A percentile compares a stretch with the other conserved stretches of the same genome.
phyloP scores from a whole-genome alignment of 163 green algal species.

The Chlamydomonas reinhardtii region DNA sequence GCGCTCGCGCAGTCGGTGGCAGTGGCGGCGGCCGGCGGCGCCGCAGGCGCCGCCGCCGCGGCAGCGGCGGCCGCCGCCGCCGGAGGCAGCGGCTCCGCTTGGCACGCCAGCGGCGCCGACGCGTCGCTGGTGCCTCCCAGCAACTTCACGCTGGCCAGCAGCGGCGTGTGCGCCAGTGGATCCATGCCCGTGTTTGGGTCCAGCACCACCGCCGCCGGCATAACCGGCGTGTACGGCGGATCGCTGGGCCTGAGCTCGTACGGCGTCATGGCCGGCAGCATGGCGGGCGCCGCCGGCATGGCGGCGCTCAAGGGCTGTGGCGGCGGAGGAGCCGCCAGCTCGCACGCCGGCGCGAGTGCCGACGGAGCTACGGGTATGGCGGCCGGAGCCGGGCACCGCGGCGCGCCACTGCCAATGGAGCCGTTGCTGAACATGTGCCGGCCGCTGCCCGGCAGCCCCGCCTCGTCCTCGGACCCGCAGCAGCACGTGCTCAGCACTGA shows the following conservation, averaged over 20 bases:
- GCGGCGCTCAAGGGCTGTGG: background rate
- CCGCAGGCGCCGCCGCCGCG: background rate
- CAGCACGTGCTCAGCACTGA: background rate
- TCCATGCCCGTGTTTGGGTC: constrained; percentile 29
- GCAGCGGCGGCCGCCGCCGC: no score
- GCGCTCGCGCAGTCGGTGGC: constrained; percentile 5
- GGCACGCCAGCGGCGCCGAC: constrained; percentile 4
- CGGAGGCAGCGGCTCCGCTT: background rate
- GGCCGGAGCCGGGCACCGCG: no score
- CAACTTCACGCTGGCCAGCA: background rate
- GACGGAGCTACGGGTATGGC: no score
- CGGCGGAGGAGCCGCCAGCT: no score
- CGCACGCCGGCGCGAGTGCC: no score
- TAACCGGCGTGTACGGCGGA: constrained; percentile 12
- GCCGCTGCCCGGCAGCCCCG: constrained; percentile 24
- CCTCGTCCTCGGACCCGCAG: background rate
- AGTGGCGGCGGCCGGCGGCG: background rate
- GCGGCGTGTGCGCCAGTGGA: background rate
- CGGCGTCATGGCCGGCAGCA: background rate
- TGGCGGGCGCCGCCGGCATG: background rate
- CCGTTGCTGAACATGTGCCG: constrained; percentile 29
- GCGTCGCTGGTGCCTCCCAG: background rate
- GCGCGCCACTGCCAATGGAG: background rate
- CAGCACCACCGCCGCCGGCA: background rate
- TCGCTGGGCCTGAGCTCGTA: background rate